phyloP scores from a whole-genome alignment of 108 stramenopile species.

The Cyclostephanos tholiformis region DNA sequence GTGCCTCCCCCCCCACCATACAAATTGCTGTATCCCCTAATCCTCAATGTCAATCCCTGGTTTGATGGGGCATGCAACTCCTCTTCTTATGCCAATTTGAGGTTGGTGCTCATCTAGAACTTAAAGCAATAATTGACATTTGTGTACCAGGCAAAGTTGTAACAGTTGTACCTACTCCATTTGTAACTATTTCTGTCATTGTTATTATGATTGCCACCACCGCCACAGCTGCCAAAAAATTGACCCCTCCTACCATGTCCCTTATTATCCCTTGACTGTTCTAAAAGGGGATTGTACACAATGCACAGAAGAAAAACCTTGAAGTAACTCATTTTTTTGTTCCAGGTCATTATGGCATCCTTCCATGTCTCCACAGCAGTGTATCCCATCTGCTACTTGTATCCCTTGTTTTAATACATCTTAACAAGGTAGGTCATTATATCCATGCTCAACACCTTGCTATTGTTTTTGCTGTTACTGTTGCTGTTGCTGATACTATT shows the following conservation, averaged over 20 bases:
- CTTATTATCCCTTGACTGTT: not conserved
- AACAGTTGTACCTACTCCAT: conserved; percentile 30
- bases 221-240: too few species aligned
- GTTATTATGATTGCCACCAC: conserved; percentile 10
- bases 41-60: conserved; percentile 25
- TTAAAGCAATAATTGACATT: too few species aligned
- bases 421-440: conserved; percentile 15
- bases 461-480: too few species aligned
- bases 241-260: not conserved
- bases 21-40: conserved; percentile 7
- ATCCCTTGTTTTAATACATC: conserved; percentile 17
- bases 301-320: conserved; percentile 37
- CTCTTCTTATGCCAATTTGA: too few species aligned
- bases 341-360: conserved; percentile 21
- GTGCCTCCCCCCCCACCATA: conserved; percentile 32
- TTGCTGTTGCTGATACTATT: too few species aligned
- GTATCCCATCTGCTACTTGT: not conserved
- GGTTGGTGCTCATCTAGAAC: too few species aligned
- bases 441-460: conserved; percentile 8
- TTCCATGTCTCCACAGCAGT: conserved; percentile 1
- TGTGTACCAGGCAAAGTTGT: conserved; percentile 43
- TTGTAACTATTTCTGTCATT: conserved; percentile 28
- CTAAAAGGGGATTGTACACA: conserved; percentile 24
- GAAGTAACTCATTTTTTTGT: conserved; percentile 35
- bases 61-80: conserved; percentile 21